phyloP scores from a whole-genome alignment of 768 basidiomycete species.

The Pluteus cervinus region DNA sequence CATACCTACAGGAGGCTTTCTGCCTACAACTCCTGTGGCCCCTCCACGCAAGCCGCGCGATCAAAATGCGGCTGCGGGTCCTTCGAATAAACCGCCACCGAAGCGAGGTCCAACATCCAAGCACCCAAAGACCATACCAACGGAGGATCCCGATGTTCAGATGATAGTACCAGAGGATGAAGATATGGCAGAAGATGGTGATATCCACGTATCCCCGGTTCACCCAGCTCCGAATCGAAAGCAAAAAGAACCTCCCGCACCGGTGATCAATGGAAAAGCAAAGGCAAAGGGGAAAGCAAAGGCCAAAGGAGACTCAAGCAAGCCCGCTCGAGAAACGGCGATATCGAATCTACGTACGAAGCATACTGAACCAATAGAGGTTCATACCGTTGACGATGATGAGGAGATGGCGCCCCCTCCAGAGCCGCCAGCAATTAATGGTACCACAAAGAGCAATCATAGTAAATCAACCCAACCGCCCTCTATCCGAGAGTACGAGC shows the following conservation, averaged over 20 bases:
- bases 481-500: conserved; percentile 5
- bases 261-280: conserved; percentile 18
- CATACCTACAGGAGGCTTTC: conserved; percentile 15
- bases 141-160: conserved; percentile 8
- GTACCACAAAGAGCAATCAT: too few relatives aligned
- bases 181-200: conserved; percentile 9
- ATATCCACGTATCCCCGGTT: conserved; percentile 8
- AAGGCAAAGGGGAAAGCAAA: conserved; percentile 27
- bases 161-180: conserved; percentile 8
- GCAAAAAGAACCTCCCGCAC: conserved; percentile 5
- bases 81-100: conserved; percentile 3
- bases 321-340: conserved; percentile 11
- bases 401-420: conserved; percentile 10
- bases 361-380: conserved; percentile 14
- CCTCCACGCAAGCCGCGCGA: conserved; percentile 2
- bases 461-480: too few relatives aligned
- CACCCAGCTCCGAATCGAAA: conserved; percentile 2
- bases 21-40: conserved; percentile 14
- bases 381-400: conserved; percentile 13
- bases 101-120: not conserved
- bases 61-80: conserved; percentile 4
- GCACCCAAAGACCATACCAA: not conserved
- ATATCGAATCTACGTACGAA: conserved; percentile 1
- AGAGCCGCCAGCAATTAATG: not conserved
- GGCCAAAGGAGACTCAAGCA: conserved; percentile 19